These are phyloP conservation scores for Crassisporium funariophilum DNA, from an alignment of 768 basidiomycete species.

Conservation along the genomic window DNA sequence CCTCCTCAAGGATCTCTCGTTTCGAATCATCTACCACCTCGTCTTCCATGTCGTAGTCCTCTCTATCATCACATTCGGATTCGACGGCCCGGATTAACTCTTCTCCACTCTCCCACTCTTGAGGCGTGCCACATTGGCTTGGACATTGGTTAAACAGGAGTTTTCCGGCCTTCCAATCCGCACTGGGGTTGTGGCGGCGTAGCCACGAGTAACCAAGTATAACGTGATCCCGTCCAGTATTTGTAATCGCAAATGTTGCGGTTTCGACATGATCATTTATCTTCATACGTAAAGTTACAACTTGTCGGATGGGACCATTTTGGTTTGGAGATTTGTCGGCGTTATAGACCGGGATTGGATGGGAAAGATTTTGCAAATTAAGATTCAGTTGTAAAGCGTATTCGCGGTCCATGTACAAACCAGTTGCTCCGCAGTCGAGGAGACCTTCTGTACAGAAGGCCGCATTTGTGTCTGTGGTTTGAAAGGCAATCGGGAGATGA, in stretches of 20 bases:
- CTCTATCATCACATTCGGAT: too few species aligned
- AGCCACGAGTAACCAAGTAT: slow-evolving; percentile 28
- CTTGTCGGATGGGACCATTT: slow-evolving; percentile 17
- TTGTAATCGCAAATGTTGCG: slow-evolving; percentile 20
- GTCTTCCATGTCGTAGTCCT: background rate
- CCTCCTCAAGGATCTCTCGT: slow-evolving; percentile 8
- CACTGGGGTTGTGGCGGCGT: slow-evolving; percentile 19
- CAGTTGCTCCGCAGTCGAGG: slow-evolving; percentile 16
- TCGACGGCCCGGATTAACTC: background rate
- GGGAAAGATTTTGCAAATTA: background rate
- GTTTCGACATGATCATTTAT: slow-evolving; percentile 21
- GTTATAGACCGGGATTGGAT: slow-evolving; percentile 22
- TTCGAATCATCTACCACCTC: slow-evolving; percentile 4
- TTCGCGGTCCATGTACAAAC: slow-evolving; percentile 6
- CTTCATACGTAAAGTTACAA: slow-evolving; percentile 18
- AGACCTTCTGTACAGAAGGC: background rate
- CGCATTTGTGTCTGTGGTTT: slow-evolving; percentile 1
- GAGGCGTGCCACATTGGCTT: background rate
- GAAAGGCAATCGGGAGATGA: background rate
- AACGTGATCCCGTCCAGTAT: slow-evolving; percentile 17
- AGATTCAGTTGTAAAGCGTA: background rate
- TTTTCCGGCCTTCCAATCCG: slow-evolving; percentile 16
- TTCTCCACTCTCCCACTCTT: background rate
- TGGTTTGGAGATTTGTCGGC: slow-evolving; percentile 21
- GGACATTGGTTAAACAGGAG: slow-evolving; percentile 12